These are phyloP conservation scores for Inga leiocalycina DNA, from an alignment of 306 rosid species.

Conservation along the genomic window DNA sequence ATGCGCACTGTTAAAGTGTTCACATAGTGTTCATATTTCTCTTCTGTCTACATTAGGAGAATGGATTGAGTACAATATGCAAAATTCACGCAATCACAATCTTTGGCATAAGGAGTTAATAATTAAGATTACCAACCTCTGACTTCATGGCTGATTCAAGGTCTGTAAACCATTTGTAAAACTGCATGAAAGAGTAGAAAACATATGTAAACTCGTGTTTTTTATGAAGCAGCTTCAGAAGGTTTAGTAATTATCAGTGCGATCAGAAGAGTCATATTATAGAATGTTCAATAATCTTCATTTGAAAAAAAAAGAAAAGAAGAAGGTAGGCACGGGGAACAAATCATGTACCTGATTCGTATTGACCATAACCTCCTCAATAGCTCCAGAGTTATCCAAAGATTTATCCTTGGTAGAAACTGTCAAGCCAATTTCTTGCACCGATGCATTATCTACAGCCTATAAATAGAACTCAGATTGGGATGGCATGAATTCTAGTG, in stretches of 20 bases:
- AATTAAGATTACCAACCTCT: conserved; percentile 64
- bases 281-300: background rate
- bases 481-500: background rate
- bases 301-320: background rate
- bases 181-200: conserved; percentile 54
- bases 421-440: conserved; percentile 55
- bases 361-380: conserved; percentile 75
- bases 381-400: conserved; percentile 56
- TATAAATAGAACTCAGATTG: conserved; percentile 32
- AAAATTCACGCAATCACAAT: conserved; percentile 3
- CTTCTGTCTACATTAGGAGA: conserved; percentile 74
- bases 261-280: background rate
- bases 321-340: background rate
- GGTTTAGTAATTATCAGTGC: background rate
- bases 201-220: background rate
- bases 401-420: conserved; percentile 60
- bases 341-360: conserved; percentile 71
- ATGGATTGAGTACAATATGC: conserved; percentile 23
- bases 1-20: conserved; percentile 84
- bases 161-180: conserved; percentile 94
- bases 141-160: conserved; percentile 97
- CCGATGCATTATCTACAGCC: conserved; percentile 61
- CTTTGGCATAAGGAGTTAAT: conserved; percentile 3
- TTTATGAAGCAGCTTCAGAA: background rate
- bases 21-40: conserved; percentile 91